Percentiles rank a stretch among this genome's conserved stretches.
These are phyloP conservation scores for Gastrodia elata DNA, from an alignment of 106 monocot genomes.

Conservation along the genomic window DNA sequence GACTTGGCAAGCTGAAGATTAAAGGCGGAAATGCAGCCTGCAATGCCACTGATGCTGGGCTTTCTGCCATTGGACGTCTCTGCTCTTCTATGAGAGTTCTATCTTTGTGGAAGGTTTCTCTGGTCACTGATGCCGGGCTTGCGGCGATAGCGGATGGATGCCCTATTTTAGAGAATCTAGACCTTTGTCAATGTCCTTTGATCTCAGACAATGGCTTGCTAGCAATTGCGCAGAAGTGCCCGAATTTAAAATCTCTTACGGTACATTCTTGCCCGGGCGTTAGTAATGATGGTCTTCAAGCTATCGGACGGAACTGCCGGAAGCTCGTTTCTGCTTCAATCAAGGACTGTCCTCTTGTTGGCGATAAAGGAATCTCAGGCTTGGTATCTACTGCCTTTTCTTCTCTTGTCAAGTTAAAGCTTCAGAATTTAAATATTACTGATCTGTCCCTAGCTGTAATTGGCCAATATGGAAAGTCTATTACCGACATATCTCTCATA, in stretches of 20 bases:
- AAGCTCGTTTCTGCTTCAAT: constrained; percentile 47
- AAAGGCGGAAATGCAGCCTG: constrained; percentile 35
- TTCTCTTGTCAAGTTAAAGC: constrained; percentile 44
- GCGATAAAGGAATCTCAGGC: constrained; percentile 58
- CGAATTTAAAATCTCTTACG: constrained; percentile 31
- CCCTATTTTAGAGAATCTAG: constrained; percentile 59
- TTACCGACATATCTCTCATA: constrained; percentile 38
- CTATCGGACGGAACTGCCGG: constrained; percentile 45
- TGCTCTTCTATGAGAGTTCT: constrained; percentile 56
- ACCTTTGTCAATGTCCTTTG: constrained; percentile 48
- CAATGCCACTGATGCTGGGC: constrained; percentile 51
- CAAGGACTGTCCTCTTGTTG: constrained; percentile 45
- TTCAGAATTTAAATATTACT: constrained; percentile 46
- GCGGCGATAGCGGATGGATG: constrained; percentile 55
- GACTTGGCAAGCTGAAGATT: constrained; percentile 47
- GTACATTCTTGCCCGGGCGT: constrained; percentile 48
- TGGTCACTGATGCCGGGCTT: constrained; percentile 51
- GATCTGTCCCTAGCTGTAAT: constrained; percentile 62
- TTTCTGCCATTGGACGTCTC: constrained; percentile 39
- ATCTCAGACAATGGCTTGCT: constrained; percentile 61
- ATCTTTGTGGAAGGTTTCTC: constrained; percentile 50
- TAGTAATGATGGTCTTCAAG: constrained; percentile 49
- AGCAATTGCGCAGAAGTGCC: constrained; percentile 62
- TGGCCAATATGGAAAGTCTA: constrained; percentile 55
- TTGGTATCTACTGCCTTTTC: constrained; percentile 53